Percentiles rank a stretch among this genome's conserved stretches.
Evolutionary conservation across 2,329 filamentous ascomycete genomes (phyloP).

Genomic region (Hortaea sp.): DNA sequence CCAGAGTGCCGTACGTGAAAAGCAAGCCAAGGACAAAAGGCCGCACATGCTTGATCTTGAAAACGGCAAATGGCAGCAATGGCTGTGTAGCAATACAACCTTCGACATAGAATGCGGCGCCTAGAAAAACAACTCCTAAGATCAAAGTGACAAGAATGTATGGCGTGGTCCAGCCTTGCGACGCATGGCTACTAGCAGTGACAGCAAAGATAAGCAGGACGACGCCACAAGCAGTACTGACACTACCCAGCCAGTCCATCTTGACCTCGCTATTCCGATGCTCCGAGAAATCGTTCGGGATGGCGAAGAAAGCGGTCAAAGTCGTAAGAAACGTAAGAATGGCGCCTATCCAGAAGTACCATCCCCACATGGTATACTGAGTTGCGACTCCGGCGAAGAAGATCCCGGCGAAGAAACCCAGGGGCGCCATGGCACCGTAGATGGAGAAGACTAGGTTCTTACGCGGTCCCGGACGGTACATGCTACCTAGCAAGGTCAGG

Average conservation of each 20-base stretch:
- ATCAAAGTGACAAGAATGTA: constrained; percentile 60
- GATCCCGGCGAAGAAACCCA: constrained; percentile 53
- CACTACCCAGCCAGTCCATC: constrained; percentile 62
- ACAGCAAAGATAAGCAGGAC: constrained; percentile 65
- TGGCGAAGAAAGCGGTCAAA: constrained; percentile 35
- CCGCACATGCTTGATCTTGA: constrained; percentile 59
- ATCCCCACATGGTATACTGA: constrained; percentile 48
- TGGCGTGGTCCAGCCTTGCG: constrained; percentile 60
- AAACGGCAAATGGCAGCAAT: constrained; percentile 59
- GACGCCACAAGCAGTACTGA: constrained; percentile 53
- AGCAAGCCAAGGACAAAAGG: constrained; percentile 52
- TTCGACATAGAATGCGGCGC: constrained; percentile 57
- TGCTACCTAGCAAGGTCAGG: constrained; percentile 24
- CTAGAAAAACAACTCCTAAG: constrained; percentile 51
- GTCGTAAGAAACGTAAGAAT: constrained; percentile 40
- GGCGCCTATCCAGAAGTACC: constrained; percentile 54
- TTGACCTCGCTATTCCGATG: constrained; percentile 31
- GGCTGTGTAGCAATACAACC: constrained; percentile 59
- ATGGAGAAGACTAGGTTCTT: constrained; percentile 29
- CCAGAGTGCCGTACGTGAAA: constrained; percentile 58
- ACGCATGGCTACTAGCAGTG: constrained; percentile 61
- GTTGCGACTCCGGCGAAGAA: constrained; percentile 53
- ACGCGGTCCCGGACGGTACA: constrained; percentile 26
- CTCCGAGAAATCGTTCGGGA: constrained; percentile 39
- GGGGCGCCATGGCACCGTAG: constrained; percentile 42